Evolutionary conservation across 345 rosid genomes (phyloP), one percentile per base, ranked within the genome.

Genomic region (Ceriops zippeliana): DNA sequence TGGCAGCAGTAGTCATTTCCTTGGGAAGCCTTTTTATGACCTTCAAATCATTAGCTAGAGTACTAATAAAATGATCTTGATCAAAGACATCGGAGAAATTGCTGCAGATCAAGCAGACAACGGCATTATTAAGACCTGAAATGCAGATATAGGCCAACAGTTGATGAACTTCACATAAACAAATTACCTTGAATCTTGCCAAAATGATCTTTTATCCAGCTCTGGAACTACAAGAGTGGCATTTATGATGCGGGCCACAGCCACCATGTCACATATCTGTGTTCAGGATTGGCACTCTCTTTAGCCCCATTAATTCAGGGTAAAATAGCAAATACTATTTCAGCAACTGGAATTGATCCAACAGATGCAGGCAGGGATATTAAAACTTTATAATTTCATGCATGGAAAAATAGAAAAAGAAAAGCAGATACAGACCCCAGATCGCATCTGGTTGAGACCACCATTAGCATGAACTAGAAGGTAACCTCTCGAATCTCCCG

Each of bases 221-320:
- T 91, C 91, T 0, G 99, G 98, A 76, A 93, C 79, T 59, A 93
- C 91, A 74, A 93, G 96, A 75, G 97, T 89, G 1, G 97, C 99
- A 66, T 93, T 91, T 73, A 89, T 91, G 66, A 93, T 84, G 21
- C 86, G 91, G 1, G 93, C 97, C 69, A 93, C 89, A 46, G 96
- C 97, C 62, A 93, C 97, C 99, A 93, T 93, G 82, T 93, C 99
- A 72, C 97, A 93, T 66, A 93, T 93, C 99, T 93, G 87, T 76
- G 70, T 61, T 70, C 38, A 74, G 67, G 52, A 51, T 59, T 46
- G 56, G 56, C 38, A 68, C 31, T 46, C 54, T 70, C 37, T 57
- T 56, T 19, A n/a, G 61, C 30, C 24, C 16, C 17, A 0, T 11
- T 13, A 42, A 42, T 13, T 42, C 49, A 42, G 58, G 15, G 13